These are phyloP conservation scores for Alternaria viburni DNA, from an alignment of 2,329 filamentous ascomycete species.

Conservation along the genomic window DNA sequence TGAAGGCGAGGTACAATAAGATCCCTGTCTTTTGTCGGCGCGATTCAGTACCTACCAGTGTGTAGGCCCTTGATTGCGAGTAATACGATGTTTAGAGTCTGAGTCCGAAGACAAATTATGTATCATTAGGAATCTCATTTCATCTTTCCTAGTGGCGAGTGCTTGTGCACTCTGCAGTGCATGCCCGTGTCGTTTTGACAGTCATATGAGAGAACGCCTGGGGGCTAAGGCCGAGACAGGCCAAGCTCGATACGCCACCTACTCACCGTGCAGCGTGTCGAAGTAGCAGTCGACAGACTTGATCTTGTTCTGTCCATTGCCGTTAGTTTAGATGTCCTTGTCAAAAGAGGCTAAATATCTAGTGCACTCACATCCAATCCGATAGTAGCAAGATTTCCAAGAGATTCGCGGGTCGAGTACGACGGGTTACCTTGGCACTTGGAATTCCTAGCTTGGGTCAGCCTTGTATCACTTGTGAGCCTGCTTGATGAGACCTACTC, in stretches of 20 bases:
- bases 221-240: neutral
- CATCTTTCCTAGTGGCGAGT: neutral
- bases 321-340: neutral
- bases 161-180: neutral
- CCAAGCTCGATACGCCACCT: neutral
- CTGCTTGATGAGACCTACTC: neutral
- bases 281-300: neutral
- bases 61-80: neutral
- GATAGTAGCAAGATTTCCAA: too few relatives aligned
- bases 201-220: neutral
- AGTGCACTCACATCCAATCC: neutral
- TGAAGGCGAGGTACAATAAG: neutral
- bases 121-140: neutral
- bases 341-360: neutral
- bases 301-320: neutral
- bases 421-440: neutral
- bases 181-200: neutral
- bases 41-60: neutral
- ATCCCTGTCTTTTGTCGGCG: neutral
- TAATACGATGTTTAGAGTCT: neutral
- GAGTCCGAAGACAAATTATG: neutral
- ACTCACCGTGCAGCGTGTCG: neutral
- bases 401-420: too few relatives aligned
- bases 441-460: neutral
- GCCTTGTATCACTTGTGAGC: neutral